Base-by-base conservation (phyloP, 2,329 filamentous ascomycete genomes). In the Penicillium verrucosum region DNA sequence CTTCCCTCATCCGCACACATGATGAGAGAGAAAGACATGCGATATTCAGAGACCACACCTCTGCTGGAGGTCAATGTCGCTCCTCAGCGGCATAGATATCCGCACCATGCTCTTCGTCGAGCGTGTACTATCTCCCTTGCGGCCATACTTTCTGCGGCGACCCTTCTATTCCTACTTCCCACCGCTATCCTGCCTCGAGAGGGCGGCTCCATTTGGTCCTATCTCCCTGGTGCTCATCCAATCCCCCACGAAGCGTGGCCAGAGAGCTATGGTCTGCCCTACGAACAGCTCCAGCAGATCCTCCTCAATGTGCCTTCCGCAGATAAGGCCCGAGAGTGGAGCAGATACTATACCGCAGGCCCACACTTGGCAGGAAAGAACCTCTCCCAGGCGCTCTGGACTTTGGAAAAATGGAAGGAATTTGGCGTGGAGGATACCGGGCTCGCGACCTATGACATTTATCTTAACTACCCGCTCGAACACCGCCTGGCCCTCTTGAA, bases 311-410 rank as follows among this genome's bases (percentile, higher is more conserved):
- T 82, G 1, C 84, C 85, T 0, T 77, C 79, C 42, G 77, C 80
- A 37, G 74, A 77, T 16, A 82, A 82, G 60, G 83, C 82, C 9
- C 80, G 83, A 60, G 85, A 90, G 74, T 92, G 89, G 89, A 90
- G 86, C 72, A 79, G 79, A 60, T 93, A 92, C 71, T 93, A 93
- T 67, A 89, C 89, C 0, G 78, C 86, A 0, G 90, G 90, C 0
- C 82, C 87, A 18, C 90, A 93, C 74, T 75, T 93, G 47, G 89
- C 88, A 0, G 89, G 90, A 21, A 86, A 88, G 75, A 94, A 93
- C 70, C 80, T 86, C 58, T 90, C 87, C 48, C 88, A 91, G 76
- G 89, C 87, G 3, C 73, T 85, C 43, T 93, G 89, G 89, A 94
- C 90, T 0, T 81, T 83, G 63, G 82, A 90, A 56, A 84, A 81